Conservation (phyloP, 208 protist species). For the Porcisia hertigi region DNA sequence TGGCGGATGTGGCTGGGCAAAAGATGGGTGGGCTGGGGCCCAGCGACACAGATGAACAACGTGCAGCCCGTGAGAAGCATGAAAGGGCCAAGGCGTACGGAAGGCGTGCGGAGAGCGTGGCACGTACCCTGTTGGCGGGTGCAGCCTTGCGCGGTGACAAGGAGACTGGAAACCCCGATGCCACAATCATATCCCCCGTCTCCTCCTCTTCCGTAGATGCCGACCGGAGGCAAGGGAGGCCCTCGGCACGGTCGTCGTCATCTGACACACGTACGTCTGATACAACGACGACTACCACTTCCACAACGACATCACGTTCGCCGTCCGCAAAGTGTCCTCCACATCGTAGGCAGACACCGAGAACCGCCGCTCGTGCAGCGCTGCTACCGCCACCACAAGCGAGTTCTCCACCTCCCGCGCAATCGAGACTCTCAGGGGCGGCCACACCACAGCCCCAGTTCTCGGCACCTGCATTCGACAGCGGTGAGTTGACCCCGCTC, state of each 20-base stretch:
- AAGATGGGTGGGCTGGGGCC: conserved; percentile 66
- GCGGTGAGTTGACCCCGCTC: background rate
- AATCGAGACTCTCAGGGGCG: background rate
- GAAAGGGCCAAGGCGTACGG: conserved; percentile 64
- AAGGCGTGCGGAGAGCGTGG: conserved; percentile 32
- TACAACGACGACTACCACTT: background rate
- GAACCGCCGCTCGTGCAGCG: background rate
- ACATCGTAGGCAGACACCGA: background rate
- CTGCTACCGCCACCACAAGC: background rate
- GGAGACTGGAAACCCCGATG: background rate
- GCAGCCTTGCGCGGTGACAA: background rate
- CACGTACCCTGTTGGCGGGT: conserved; percentile 23
- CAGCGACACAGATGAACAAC: conserved; percentile 81
- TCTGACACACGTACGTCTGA: background rate
- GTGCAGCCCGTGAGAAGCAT: conserved; percentile 47
- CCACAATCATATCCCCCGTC: background rate
- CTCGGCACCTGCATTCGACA: background rate
- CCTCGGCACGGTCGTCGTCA: background rate
- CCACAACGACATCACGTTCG: background rate
- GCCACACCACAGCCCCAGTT: conserved; percentile 25
- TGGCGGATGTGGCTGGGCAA: conserved; percentile 43
- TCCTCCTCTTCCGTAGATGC: background rate
- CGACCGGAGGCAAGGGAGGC: background rate
- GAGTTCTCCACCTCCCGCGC: background rate
- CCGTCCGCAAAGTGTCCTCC: background rate